Evolutionary conservation across 768 basidiomycete genomes (phyloP).

Genomic region (Tulasnella sp.): DNA sequence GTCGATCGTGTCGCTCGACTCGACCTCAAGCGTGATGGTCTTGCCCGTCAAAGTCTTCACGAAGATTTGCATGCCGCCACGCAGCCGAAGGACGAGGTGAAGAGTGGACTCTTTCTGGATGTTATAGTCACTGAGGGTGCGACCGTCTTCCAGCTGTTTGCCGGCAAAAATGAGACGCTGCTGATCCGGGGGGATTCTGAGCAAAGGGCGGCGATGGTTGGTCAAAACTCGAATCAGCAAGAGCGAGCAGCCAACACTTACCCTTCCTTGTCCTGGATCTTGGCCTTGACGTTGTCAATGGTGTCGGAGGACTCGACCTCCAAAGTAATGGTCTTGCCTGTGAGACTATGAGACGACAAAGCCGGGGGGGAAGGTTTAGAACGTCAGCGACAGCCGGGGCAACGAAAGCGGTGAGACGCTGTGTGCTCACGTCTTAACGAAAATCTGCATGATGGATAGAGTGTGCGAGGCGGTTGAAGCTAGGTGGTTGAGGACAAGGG

Average conservation of each 20-base stretch:
- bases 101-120: conserved; percentile 51
- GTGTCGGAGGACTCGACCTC: conserved; percentile 51
- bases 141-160: conserved; percentile 92
- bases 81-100: conserved; percentile 49
- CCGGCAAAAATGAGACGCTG: conserved; percentile 74
- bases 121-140: conserved; percentile 67
- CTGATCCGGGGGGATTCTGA: conserved; percentile 51
- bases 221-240: conserved; percentile 23
- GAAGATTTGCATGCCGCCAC: conserved; percentile 67
- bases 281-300: conserved; percentile 97
- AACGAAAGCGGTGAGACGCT: conserved; percentile 1
- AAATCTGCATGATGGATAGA: conserved; percentile 47
- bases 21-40: conserved; percentile 55
- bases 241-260: conserved; percentile 45
- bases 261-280: conserved; percentile 98
- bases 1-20: conserved; percentile 47
- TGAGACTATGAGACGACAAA: conserved; percentile 43
- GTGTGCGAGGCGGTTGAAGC: background rate
- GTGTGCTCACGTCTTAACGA: conserved; percentile 48
- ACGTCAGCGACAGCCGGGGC: background rate
- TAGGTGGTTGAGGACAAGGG: background rate
- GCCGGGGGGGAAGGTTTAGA: background rate
- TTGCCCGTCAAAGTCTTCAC: conserved; percentile 42
- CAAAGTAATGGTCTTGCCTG: conserved; percentile 53
- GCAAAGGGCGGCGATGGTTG: conserved; percentile 14